Evolutionary conservation across 1,139 yeast species (phyloP).

Genomic region (Meyerozyma elateridarum): DNA sequence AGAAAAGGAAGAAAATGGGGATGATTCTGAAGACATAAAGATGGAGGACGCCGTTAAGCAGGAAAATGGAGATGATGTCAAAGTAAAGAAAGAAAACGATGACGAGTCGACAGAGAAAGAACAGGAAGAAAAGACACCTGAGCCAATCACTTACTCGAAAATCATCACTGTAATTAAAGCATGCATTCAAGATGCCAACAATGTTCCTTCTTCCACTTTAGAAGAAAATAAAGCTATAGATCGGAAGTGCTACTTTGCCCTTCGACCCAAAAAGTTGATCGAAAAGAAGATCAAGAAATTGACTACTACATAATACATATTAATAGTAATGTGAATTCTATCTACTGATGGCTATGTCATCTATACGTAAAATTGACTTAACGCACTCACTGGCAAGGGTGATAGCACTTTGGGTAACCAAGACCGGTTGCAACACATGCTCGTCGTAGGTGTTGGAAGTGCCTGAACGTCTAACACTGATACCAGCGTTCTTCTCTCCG

Average conservation of each 20-base stretch:
- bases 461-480: conserved; percentile 89
- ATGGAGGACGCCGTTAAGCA: too few relatives aligned
- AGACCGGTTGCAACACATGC: conserved; percentile 92
- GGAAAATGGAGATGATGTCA: too few relatives aligned
- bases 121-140: conserved; percentile 1
- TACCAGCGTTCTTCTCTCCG: conserved; percentile 94
- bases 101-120: conserved; percentile 6
- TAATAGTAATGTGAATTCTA: too few relatives aligned
- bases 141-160: neutral
- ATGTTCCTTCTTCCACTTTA: conserved; percentile 41
- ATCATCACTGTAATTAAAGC: conserved; percentile 24
- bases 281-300: conserved; percentile 35
- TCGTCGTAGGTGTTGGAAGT: conserved; percentile 90
- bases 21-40: too few relatives aligned
- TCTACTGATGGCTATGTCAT: conserved; percentile 72
- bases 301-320: conserved; percentile 2
- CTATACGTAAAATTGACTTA: conserved; percentile 90
- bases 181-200: conserved; percentile 46
- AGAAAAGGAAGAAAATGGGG: conserved; percentile 16
- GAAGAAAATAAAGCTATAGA: conserved; percentile 63
- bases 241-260: conserved; percentile 56
- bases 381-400: conserved; percentile 95
- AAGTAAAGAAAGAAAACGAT: conserved; percentile 1
- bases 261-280: conserved; percentile 52
- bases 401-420: conserved; percentile 91